phyloP scores from a whole-genome alignment of 1,139 yeast species.

The Yamadazyma pseudoaaseri region DNA sequence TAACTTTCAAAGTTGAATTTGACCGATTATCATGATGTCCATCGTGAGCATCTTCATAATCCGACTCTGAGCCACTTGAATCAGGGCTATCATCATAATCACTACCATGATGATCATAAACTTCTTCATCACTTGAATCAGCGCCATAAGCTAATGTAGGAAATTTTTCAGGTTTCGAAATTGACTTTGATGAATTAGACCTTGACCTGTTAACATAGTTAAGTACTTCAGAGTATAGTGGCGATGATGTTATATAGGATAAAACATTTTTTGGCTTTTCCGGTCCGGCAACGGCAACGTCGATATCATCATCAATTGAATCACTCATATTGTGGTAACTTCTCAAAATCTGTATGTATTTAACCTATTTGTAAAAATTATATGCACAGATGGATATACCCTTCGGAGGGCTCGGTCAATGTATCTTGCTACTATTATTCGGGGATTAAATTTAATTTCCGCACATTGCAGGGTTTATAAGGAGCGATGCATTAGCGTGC shows the following conservation, averaged over 20 bases:
- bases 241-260: constrained; percentile 12
- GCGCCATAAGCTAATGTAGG: constrained; percentile 10
- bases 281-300: constrained; percentile 13
- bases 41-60: constrained; percentile 12
- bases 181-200: neutral
- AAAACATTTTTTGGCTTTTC: constrained; percentile 12
- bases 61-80: too few species aligned
- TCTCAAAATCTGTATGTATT: too few species aligned
- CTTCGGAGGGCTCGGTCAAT: too few species aligned
- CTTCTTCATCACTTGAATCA: constrained; percentile 9
- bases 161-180: neutral
- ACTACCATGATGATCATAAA: constrained; percentile 5
- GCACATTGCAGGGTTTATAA: too few species aligned
- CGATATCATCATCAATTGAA: constrained; percentile 12
- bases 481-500: too few species aligned
- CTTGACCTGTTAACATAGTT: constrained; percentile 10
- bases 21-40: constrained; percentile 7
- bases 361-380: too few species aligned
- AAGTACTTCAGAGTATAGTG: constrained; percentile 14
- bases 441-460: too few species aligned
- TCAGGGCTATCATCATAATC: constrained; percentile 6
- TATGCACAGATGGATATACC: too few species aligned
- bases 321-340: too few species aligned
- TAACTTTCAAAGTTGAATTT: too few species aligned
- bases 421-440: too few species aligned